A percentile compares a stretch with the other conserved stretches of the same genome.
Evolutionary conservation across 2,329 filamentous ascomycete genomes (phyloP).

Genomic region (Ceratocystis papillata): DNA sequence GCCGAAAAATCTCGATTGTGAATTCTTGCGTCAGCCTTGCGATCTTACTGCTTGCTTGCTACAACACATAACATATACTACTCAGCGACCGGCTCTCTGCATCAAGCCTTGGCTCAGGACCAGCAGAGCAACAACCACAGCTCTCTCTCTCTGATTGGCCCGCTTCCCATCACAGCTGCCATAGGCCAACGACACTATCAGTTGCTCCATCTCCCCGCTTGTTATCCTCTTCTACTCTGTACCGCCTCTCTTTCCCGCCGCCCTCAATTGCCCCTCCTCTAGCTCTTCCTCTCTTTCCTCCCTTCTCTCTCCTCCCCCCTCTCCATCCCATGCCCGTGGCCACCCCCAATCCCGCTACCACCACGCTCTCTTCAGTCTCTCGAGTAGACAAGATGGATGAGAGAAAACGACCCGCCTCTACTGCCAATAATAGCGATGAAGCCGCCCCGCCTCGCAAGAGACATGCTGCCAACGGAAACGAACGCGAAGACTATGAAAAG

Average conservation of each 20-base stretch:
- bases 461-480: constrained; percentile 73
- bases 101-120: no score
- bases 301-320: constrained; percentile 20
- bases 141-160: background rate
- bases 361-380: constrained; percentile 66
- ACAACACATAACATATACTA: background rate
- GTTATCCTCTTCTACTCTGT: no score
- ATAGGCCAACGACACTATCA: no score
- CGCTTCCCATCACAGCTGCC: background rate
- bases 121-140: no score
- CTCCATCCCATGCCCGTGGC: constrained; percentile 81
- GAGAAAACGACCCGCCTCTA: constrained; percentile 77
- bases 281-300: background rate
- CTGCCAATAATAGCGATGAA: constrained; percentile 65
- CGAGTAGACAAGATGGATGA: constrained; percentile 77
- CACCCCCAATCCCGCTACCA: constrained; percentile 54
- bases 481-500: constrained; percentile 45
- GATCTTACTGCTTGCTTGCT: background rate
- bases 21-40: background rate
- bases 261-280: background rate
- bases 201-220: no score
- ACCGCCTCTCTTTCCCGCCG: no score
- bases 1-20: background rate
- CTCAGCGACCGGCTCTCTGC: no score
- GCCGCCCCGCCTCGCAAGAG: constrained; percentile 82